Evolutionary conservation across 768 basidiomycete genomes (phyloP).

Genomic region (Lactarius tabidus): DNA sequence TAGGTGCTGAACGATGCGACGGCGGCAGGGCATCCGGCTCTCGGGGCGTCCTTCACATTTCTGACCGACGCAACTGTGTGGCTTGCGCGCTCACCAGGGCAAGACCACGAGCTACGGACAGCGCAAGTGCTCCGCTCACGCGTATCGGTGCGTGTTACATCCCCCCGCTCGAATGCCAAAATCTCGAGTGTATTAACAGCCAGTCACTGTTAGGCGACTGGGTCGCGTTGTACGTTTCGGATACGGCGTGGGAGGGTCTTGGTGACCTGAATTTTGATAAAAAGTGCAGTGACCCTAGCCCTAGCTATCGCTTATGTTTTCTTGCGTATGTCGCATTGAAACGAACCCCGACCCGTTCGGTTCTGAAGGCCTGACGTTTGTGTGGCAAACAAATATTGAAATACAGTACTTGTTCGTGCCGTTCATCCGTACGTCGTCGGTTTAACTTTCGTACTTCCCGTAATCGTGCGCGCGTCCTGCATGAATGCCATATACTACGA

Average conservation of each 20-base stretch:
- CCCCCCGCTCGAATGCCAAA: neutral
- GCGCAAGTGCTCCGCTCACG: conserved; percentile 33
- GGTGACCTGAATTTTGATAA: neutral
- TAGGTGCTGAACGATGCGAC: conserved; percentile 46
- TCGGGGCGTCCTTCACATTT: conserved; percentile 73
- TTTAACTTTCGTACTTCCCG: neutral
- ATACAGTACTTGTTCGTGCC: neutral
- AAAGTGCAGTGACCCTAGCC: neutral
- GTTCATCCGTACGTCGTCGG: neutral
- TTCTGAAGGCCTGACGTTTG: neutral
- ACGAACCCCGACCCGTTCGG: neutral
- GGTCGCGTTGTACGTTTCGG: conserved; percentile 4
- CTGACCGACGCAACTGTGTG: conserved; percentile 73
- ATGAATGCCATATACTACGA: neutral
- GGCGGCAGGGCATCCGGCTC: conserved; percentile 56
- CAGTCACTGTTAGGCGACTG: neutral
- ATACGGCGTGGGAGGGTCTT: conserved; percentile 12
- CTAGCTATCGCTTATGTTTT: neutral
- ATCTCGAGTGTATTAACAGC: conserved; percentile 3
- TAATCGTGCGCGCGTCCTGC: neutral
- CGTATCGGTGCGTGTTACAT: conserved; percentile 25
- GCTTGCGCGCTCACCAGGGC: conserved; percentile 39
- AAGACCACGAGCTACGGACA: conserved; percentile 24
- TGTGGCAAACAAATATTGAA: neutral
- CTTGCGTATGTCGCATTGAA: neutral